phyloP scores from a whole-genome alignment of 768 basidiomycete genomes.

The Lentinula raphanica region DNA sequence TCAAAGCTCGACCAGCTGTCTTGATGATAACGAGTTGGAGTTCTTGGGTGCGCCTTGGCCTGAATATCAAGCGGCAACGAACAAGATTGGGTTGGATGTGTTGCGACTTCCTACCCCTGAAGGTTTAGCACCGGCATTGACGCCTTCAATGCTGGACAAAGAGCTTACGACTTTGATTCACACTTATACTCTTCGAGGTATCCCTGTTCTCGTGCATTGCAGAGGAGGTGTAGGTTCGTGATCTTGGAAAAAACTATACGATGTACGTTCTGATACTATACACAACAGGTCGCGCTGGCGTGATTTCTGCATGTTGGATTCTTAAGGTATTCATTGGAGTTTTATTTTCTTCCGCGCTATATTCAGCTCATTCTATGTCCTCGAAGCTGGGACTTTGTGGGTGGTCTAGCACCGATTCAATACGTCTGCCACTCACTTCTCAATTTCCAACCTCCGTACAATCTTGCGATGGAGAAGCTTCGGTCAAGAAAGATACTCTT shows the following conservation, averaged over 20 bases:
- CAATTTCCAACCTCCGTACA: neutral
- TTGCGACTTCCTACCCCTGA: slow-evolving; percentile 86
- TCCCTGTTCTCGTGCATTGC: slow-evolving; percentile 80
- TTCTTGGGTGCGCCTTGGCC: slow-evolving; percentile 85
- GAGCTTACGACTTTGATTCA: slow-evolving; percentile 63
- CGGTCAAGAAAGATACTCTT: slow-evolving; percentile 43
- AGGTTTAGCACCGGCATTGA: slow-evolving; percentile 71
- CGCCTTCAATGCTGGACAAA: slow-evolving; percentile 50
- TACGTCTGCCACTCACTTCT: slow-evolving; percentile 8
- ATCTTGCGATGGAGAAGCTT: neutral
- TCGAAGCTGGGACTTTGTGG: slow-evolving; percentile 81
- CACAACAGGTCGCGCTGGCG: slow-evolving; percentile 63
- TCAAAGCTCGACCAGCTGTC: slow-evolving; percentile 46
- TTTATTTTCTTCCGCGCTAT: neutral
- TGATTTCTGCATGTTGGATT: slow-evolving; percentile 90
- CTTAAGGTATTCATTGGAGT: slow-evolving; percentile 26
- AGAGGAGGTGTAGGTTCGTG: slow-evolving; percentile 73
- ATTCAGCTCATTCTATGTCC: neutral
- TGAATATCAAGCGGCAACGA: slow-evolving; percentile 63
- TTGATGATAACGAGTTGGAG: slow-evolving; percentile 79
- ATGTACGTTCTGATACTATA: neutral
- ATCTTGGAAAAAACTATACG: neutral
- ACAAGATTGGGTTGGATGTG: slow-evolving; percentile 67
- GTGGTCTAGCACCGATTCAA: slow-evolving; percentile 37
- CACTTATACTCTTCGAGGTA: slow-evolving; percentile 67